Base-by-base conservation (phyloP, 208 protist species). In the Trypanosoma boissoni region DNA sequence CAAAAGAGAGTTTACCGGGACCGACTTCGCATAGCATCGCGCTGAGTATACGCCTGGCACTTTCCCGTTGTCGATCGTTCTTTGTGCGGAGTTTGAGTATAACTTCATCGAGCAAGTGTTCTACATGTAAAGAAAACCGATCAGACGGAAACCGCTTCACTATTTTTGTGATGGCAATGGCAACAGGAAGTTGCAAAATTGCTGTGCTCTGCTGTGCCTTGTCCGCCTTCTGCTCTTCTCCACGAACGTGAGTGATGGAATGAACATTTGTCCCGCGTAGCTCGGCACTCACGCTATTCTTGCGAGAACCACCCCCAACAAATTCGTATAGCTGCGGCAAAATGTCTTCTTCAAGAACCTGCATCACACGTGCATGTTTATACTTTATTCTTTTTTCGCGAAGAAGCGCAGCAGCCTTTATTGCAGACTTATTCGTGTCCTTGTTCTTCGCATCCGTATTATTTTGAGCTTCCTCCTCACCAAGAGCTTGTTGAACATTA, bases 261-360 rank as follows among this genome's bases (percentile, higher is more conserved):
- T 94, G 78, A 50, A 70, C 55, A 59, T 82, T 86, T n/a, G n/a
- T n/a, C 4, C 49, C 60, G 53, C 65, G 74, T 64, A 68, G 9
- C 57, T 78, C 26, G 49, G 67, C 57, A 58, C 68, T 28, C 49
- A 49, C 14, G 55, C 55, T 34, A 67, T 52, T 54, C 31, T 68
- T 68, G 21, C 59, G 60, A 27, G 63, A 57, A 24, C 55, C 70
- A 62, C 81, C 74, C 10, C 66, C 55, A 20, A 95, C 73, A 74
- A 83, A 93, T 56, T 66, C 72, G 58, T 86, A 91, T 23, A 95
- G 74, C 60, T 95, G 85, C 31, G 89, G 89, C n/a, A 95, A 64
- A 10, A 95, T 69, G 52, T 95, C 86, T 2, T 68, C 64, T 58
- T 95, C 83, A 32, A 96, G 61, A 9, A 83, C 72, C n/a, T 75